Conservation (phyloP, 768 basidiomycete genomes). For the Xanthoconium purpureum region DNA sequence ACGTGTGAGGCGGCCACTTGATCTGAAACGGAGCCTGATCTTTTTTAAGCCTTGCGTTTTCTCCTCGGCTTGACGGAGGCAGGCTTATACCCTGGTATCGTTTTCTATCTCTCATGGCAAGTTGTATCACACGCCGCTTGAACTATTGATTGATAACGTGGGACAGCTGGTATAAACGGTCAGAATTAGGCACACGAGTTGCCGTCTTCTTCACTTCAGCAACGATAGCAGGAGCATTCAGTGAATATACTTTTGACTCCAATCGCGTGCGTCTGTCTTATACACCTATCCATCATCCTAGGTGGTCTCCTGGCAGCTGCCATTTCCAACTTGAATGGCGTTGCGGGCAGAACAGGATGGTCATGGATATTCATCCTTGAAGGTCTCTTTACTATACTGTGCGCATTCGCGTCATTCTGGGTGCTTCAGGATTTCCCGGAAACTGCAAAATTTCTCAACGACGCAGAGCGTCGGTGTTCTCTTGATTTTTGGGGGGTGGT, state of each 20-base stretch:
- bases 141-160: background rate
- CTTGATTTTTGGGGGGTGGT: background rate
- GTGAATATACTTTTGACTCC: conserved; percentile 34
- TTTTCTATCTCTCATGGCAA: conserved; percentile 61
- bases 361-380: conserved; percentile 76
- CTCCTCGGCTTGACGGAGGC: conserved; percentile 57
- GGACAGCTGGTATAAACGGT: conserved; percentile 73
- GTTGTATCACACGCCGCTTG: background rate
- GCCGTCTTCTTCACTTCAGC: conserved; percentile 80
- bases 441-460: conserved; percentile 64
- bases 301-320: conserved; percentile 65
- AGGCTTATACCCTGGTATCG: conserved; percentile 51
- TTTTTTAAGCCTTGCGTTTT: conserved; percentile 49
- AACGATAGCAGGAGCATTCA: conserved; percentile 74
- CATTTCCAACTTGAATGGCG: conserved; percentile 67
- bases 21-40: background rate
- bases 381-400: conserved; percentile 63
- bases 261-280: background rate
- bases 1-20: conserved; percentile 16
- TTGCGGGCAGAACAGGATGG: conserved; percentile 63
- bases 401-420: conserved; percentile 62
- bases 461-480: conserved; percentile 50
- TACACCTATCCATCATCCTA: conserved; percentile 18
- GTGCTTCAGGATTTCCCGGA: conserved; percentile 79
- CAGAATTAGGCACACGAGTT: conserved; percentile 68